Evolutionary conservation across 2,329 filamentous ascomycete species (phyloP), one percentile per base, ranked within the genome.

Genomic region (Emmonsiellopsis sp.): DNA sequence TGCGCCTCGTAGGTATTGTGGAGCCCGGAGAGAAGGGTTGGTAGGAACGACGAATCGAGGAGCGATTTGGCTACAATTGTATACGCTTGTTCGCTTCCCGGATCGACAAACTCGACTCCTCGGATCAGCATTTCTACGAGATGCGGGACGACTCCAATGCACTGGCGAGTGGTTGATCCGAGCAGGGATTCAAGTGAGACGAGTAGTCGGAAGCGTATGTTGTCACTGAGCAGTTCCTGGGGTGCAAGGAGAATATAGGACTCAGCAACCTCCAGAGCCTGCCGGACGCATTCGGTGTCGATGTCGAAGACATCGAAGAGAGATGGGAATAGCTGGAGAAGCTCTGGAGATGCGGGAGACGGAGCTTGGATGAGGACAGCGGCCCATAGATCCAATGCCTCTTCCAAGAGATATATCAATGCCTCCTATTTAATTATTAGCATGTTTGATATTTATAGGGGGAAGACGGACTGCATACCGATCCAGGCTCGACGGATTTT

Each of bases 331-430:
- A 92, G 75, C 3, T 76, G 73, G 3, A 86, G 67, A n/a, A 91
- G 71, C 11, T 83, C 81, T 0, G 77, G 71, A 0, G 82, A 77
- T 11, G 70, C 72, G 0, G 86, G 83, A 10, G 81, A 72, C 7
- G 79, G 76, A 54, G 83, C 84, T 62, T 89, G 82, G 57, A 76
- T 76, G 38, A 91, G 70, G 9, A 96, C 82, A 1, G 86, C 82
- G 35, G 80, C 79, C 92, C 92, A 97, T 2, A 98, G 79, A 53
- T 96, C 91, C 11, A 97, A 76, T 0, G 89, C 88, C 67, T 98
- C 93, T 57, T 97, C 93, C 10, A 95, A 82, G 9, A 98, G 80
- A 63, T 95, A 93, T 2, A 91, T 73, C 60, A 88, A 83, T 42
- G 87, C 77, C 40, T 81, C 79, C 73, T 76, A 50, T 7, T 20